Conservation (phyloP, 176 grass and related monocot species). For the Aechmea fasciata region DNA sequence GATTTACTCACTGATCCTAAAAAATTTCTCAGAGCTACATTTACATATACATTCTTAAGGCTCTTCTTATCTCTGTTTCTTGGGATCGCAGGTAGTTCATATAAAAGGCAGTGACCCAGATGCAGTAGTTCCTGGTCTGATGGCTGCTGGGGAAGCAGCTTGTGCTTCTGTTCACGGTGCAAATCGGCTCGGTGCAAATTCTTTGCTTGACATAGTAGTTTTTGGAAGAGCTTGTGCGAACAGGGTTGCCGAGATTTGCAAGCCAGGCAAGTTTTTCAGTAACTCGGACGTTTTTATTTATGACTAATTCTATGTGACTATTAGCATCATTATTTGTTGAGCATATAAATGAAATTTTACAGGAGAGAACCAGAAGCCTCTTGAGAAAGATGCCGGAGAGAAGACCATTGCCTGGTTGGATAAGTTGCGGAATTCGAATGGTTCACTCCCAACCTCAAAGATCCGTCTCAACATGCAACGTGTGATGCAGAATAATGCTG, state of each 20-base stretch:
- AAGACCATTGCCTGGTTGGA: conserved; percentile 67
- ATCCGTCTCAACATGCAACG: conserved; percentile 76
- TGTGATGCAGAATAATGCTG: conserved; percentile 74
- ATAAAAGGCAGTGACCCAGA: conserved; percentile 51
- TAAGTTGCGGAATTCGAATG: conserved; percentile 51
- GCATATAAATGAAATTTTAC: conserved; percentile 4
- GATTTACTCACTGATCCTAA: background rate
- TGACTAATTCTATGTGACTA: too few relatives aligned
- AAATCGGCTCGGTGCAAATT: conserved; percentile 71
- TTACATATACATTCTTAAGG: background rate
- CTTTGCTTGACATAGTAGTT: conserved; percentile 75
- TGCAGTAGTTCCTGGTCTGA: conserved; percentile 46
- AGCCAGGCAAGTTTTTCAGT: conserved; percentile 37
- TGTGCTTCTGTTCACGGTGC: conserved; percentile 84
- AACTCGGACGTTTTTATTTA: background rate
- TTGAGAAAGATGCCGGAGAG: conserved; percentile 45
- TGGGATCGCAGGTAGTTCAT: conserved; percentile 46
- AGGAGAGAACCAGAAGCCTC: conserved; percentile 51
- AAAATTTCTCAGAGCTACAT: background rate
- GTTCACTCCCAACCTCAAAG: conserved; percentile 52
- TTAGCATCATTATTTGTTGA: background rate
- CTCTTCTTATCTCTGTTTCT: conserved; percentile 13
- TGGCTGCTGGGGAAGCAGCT: conserved; percentile 70
- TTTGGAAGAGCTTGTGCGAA: conserved; percentile 79
- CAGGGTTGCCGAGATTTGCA: conserved; percentile 59